phyloP scores from a whole-genome alignment of 495 filamentous ascomycete species.

The Poronia punctata region DNA sequence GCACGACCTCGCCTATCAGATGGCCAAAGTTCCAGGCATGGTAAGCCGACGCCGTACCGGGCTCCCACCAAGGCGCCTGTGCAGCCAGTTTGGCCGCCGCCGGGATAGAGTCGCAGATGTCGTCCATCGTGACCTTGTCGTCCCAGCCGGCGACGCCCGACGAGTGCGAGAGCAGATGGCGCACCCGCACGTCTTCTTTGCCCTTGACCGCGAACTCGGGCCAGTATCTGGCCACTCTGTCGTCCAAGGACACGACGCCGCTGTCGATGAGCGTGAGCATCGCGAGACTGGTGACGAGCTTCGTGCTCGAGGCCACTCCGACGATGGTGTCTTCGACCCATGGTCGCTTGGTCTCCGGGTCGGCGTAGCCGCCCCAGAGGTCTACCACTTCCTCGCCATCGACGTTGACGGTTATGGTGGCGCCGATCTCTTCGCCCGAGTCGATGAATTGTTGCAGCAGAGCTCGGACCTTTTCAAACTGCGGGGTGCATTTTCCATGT shows the following conservation, averaged over 20 bases:
- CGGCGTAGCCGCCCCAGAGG: constrained; percentile 39
- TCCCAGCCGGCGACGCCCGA: constrained; percentile 29
- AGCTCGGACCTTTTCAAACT: constrained; percentile 28
- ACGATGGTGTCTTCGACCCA: constrained; percentile 38
- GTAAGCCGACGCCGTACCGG: constrained; percentile 35
- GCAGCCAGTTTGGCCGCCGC: constrained; percentile 28
- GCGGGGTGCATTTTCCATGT: constrained; percentile 30
- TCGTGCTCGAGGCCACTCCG: constrained; percentile 36
- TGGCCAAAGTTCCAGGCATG: constrained; percentile 34
- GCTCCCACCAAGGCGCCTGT: constrained; percentile 39
- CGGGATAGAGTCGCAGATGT: constrained; percentile 22
- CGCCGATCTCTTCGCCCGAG: constrained; percentile 32
- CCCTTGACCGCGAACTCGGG: constrained; percentile 38
- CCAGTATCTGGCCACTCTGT: constrained; percentile 38
- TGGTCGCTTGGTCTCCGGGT: constrained; percentile 18
- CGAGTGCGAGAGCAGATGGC: constrained; percentile 36
- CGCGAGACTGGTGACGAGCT: constrained; percentile 33
- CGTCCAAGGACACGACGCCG: constrained; percentile 32
- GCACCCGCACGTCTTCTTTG: constrained; percentile 34
- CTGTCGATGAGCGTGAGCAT: constrained; percentile 33
- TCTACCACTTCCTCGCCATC: constrained; percentile 38
- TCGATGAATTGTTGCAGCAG: constrained; percentile 21
- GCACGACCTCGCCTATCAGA: constrained; percentile 34
- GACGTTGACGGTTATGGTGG: constrained; percentile 36
- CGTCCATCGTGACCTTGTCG: constrained; percentile 19